These are phyloP conservation scores for Rhynchospora pubera DNA, from an alignment of 176 grass and related monocot species.

Conservation along the genomic window DNA sequence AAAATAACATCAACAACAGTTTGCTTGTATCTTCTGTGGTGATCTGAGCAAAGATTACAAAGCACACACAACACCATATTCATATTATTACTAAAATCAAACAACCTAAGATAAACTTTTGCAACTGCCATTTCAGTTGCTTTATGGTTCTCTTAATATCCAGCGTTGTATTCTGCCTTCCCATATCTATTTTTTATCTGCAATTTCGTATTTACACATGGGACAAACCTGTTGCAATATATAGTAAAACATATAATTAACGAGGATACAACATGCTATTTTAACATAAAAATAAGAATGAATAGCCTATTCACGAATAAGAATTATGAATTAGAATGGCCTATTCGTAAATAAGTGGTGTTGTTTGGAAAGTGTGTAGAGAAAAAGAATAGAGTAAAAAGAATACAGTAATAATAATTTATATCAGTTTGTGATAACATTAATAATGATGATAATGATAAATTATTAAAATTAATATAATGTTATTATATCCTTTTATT, in stretches of 20 bases:
- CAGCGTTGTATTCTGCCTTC: not conserved
- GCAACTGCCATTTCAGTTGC: not conserved
- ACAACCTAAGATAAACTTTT: not conserved
- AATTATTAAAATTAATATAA: no score
- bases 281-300: not conserved
- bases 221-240: conserved; percentile 29
- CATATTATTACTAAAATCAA: not conserved
- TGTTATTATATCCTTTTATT: no score
- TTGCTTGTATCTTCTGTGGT: no score
- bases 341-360: no score
- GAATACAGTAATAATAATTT: no score
- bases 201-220: conserved; percentile 22
- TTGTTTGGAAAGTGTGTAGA: no score
- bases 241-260: not conserved
- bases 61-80: not conserved
- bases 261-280: not conserved
- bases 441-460: no score
- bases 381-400: no score
- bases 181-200: not conserved
- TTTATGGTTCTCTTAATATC: not conserved
- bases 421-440: no score
- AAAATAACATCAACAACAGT: no score
- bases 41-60: not conserved
- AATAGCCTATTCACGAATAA: not conserved
- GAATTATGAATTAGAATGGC: no score